Evolutionary conservation across 2,329 filamentous ascomycete genomes (phyloP), one percentile per base, ranked within the genome.

Genomic region (Aquanectria penicillioides): DNA sequence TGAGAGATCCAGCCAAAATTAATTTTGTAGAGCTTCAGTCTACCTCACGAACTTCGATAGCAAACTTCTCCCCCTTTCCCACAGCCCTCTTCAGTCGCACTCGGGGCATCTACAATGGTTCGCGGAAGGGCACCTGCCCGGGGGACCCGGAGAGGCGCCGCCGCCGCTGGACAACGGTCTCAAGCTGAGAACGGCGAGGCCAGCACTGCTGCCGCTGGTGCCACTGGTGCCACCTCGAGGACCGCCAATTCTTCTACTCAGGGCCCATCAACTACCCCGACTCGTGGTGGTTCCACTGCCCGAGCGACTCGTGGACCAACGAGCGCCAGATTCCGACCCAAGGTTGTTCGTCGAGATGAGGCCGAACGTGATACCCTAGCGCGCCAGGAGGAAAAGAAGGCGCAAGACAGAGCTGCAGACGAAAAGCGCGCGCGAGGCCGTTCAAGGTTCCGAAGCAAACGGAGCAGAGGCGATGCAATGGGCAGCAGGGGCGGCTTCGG

Each of bases 331-430:
- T 83, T 83, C 49, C 77, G 77, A 48, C 82, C 82, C 25, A 83
- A 78, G 63, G 81, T 79, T 57, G 68, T 83, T 43, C 77, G 82
- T 50, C 74, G 82, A 77, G 80, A 83, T 71, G 81, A 83, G 53
- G 77, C 78, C 6, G 80, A 83, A 48, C 74, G 82, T 67, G 80
- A 82, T 50, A 77, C 65, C 47, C 70, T 84, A 9, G 81, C 81
- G 40, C 73, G 77, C 11, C 74, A 78, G 51, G 78, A 81, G 59
- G 74, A 78, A 51, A 73, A 78, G 56, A 81, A 80, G 61, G 76
- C 78, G 2, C 75, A 62, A 28, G 76, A 78, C 44, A 73, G 76
- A 43, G 76, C 74, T 5, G 77, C 77, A 5, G 77, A 77, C 20
- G 77, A 79, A 69, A 71, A 73, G 17, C 72, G 71, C 48, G 74